Conservation (phyloP, 2,329 filamentous ascomycete genomes). For the Neurospora crassa region DNA sequence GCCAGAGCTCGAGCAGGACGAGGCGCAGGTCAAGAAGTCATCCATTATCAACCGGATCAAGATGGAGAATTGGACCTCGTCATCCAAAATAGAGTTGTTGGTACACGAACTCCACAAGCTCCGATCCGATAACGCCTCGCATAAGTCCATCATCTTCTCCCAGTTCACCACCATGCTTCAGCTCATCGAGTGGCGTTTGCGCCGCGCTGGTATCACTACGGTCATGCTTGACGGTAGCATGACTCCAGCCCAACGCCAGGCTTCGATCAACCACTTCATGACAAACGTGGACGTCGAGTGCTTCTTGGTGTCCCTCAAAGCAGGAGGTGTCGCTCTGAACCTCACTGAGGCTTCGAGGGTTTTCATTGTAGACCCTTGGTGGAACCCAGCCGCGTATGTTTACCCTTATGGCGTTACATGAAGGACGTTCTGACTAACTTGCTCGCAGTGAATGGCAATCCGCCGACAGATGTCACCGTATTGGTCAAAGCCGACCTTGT, state of each 20-base stretch:
- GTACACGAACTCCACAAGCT: slow-evolving; percentile 90
- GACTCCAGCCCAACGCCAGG: slow-evolving; percentile 87
- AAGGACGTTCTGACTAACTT: slow-evolving; percentile 5
- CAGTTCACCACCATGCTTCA: slow-evolving; percentile 97
- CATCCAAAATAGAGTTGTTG: slow-evolving; percentile 94
- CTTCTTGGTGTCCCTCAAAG: slow-evolving; percentile 92
- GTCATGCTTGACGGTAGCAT: slow-evolving; percentile 98
- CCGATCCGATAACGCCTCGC: slow-evolving; percentile 81
- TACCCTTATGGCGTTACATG: background rate
- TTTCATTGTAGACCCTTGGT: slow-evolving; percentile 98
- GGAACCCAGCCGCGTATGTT: slow-evolving; percentile 80
- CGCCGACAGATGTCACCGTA: slow-evolving; percentile 87
- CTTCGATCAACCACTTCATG: slow-evolving; percentile 95
- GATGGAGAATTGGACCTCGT: slow-evolving; percentile 98
- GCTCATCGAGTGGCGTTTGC: slow-evolving; percentile 91
- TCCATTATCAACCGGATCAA: slow-evolving; percentile 98
- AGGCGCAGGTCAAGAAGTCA: slow-evolving; percentile 77
- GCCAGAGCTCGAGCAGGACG: slow-evolving; percentile 89
- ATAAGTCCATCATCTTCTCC: slow-evolving; percentile 96
- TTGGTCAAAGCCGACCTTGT: slow-evolving; percentile 88
- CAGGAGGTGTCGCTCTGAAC: slow-evolving; percentile 90
- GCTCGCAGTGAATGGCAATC: slow-evolving; percentile 72
- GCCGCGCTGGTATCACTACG: slow-evolving; percentile 92
- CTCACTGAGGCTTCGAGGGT: slow-evolving; percentile 90
- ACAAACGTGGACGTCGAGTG: slow-evolving; percentile 88